Evolutionary conservation across 495 filamentous ascomycete genomes (phyloP), one percentile per base, ranked within the genome.

Genomic region (Xylaria grammica): DNA sequence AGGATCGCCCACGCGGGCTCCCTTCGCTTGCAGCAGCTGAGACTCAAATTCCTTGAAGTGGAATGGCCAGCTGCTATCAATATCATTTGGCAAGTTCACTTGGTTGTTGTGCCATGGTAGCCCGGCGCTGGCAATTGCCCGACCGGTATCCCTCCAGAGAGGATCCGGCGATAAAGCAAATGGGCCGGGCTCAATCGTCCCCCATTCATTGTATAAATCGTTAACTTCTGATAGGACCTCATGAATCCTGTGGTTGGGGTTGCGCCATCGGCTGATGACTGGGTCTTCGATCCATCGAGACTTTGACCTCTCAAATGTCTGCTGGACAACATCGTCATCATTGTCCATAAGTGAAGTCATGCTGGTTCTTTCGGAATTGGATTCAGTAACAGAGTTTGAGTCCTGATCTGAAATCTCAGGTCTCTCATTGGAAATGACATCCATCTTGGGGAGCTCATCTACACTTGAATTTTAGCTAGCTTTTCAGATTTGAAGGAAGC

Each of bases 241-340:
- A 17, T 51, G 22, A 51, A 51, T 51, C 20, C 22, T 8, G 20
- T 51, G 48, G 4, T n/a, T 3, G 4, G 48, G 48, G n/a, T 51
- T 30, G 27, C 48, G 48, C 48, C 48, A 51, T 51, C 24, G 48
- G 20, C 48, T 51, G 10, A 51, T 26, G n/a, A 13, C 17, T 3
- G 48, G 48, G 48, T 51, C 48, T 4, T 51, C 48, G 24, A 51
- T 30, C 48, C 48, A 51, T 27, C n/a, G 48, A 26, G 48, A 3
- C 20, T 51, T 51, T 24, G 48, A 51, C 3, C 4, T 26, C 48
- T 51, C 48, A 51, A 51, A 51, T 22, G 81, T 60, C 36, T 20
- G 5, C 11, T 11, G 34, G 11, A 36, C 34, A 36, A 11, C 34
- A 6, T 36, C 11, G 11, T 5, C 34, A 6, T 36, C 11, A 36